Conservation (phyloP, 1,139 yeast genomes). For the Zygosaccharomyces sapae region DNA sequence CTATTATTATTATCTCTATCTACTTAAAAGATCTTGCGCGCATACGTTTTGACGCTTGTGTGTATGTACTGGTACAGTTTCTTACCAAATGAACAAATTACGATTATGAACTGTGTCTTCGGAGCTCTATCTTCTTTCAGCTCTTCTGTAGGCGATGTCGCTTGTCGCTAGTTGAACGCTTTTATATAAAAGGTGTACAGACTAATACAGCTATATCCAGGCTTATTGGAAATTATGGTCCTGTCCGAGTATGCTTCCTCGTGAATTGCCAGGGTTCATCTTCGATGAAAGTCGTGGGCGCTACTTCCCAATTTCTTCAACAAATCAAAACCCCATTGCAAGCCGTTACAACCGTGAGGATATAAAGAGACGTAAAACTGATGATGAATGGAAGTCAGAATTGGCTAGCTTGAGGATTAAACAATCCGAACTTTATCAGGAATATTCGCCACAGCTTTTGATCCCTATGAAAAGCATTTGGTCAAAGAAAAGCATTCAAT, state of each 20-base stretch:
- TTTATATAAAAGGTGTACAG: neutral
- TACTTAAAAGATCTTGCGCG: slow-evolving; percentile 1
- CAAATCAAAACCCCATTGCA: slow-evolving; percentile 4
- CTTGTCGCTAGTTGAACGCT: no score
- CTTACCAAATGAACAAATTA: neutral
- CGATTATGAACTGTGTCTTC: slow-evolving; percentile 1
- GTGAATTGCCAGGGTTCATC: slow-evolving; percentile 46
- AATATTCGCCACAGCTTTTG: slow-evolving; percentile 2
- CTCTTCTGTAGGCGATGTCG: no score
- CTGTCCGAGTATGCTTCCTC: slow-evolving; percentile 2
- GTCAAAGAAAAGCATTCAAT: neutral
- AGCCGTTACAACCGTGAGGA: slow-evolving; percentile 13
- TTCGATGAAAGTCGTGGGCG: slow-evolving; percentile 43
- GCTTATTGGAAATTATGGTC: neutral
- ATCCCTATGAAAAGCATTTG: slow-evolving; percentile 9
- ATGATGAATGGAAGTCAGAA: slow-evolving; percentile 3
- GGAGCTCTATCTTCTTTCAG: no score
- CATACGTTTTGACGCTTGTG: neutral
- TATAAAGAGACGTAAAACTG: slow-evolving; percentile 11
- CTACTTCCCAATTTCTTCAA: slow-evolving; percentile 42
- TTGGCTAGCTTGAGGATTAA: neutral
- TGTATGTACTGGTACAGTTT: slow-evolving; percentile 5
- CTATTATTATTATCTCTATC: slow-evolving; percentile 3
- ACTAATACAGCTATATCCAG: neutral
- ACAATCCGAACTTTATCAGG: slow-evolving; percentile 3